Percentiles rank a stretch among this genome's conserved stretches.
Evolutionary conservation across 352 stramenopile species (phyloP).

Genomic region (Phytophthora brassicae): DNA sequence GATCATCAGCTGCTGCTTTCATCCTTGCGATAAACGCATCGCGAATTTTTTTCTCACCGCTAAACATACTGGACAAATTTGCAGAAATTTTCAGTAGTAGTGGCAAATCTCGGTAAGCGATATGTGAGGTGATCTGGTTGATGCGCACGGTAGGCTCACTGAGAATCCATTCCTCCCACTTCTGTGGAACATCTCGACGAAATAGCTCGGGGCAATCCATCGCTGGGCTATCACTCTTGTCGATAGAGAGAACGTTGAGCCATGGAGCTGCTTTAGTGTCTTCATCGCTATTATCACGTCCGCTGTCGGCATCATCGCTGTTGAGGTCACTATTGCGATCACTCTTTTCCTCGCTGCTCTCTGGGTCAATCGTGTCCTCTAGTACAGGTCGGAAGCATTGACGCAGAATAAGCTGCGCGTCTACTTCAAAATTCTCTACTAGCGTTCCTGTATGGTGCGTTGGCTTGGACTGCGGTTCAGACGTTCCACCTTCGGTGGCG

Average conservation of each 20-base stretch:
- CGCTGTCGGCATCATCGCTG: slow-evolving; percentile 2
- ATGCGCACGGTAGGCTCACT: slow-evolving; percentile 44
- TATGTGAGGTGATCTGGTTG: slow-evolving; percentile 52
- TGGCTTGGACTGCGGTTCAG: slow-evolving; percentile 18
- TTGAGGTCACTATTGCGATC: slow-evolving; percentile 23
- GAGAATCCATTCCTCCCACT: slow-evolving; percentile 57
- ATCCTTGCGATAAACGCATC: slow-evolving; percentile 38
- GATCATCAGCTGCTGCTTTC: slow-evolving; percentile 41
- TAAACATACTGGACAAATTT: slow-evolving; percentile 37
- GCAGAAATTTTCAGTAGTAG: slow-evolving; percentile 59
- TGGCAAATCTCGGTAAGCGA: slow-evolving; percentile 76
- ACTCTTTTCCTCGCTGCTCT: slow-evolving; percentile 29
- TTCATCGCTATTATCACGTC: slow-evolving; percentile 12
- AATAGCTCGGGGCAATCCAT: slow-evolving; percentile 31
- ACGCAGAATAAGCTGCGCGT: slow-evolving; percentile 23
- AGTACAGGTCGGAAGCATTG: slow-evolving; percentile 32
- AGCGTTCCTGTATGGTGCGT: slow-evolving; percentile 41
- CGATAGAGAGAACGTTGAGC: slow-evolving; percentile 3
- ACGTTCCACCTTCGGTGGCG: slow-evolving; percentile 1
- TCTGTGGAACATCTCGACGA: slow-evolving; percentile 27
- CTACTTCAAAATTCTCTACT: slow-evolving; percentile 52
- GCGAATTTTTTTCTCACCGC: slow-evolving; percentile 47
- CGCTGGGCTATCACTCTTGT: slow-evolving; percentile 10
- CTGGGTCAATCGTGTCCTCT: slow-evolving; percentile 16
- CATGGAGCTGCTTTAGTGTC: slow-evolving; percentile 13